Base-by-base conservation (phyloP, 176 grass and related monocot genomes). In the Tuctoria greenei region DNA sequence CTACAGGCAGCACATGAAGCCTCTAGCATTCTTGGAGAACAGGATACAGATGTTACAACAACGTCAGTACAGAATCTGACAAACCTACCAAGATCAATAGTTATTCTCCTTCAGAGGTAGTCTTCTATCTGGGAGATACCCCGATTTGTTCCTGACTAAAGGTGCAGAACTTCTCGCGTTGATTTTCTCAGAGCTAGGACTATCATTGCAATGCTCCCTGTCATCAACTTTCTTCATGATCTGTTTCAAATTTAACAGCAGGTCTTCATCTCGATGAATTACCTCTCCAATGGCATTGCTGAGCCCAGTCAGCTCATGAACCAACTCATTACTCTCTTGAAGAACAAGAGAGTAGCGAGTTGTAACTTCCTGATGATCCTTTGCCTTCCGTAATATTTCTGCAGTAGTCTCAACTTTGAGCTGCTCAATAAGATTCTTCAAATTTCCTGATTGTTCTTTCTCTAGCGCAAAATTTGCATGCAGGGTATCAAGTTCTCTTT, bases 61-160 rank as follows among this genome's bases (percentile, higher is more conserved):
- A 31, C 47, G 73, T 85, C 78, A 86, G 56, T 68, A 37, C 44
- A 81, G 8, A 36, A 76, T 66, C 71, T 78, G 74, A 69, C 72
- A 42, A 50, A 64, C 24, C 70, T 56, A 73, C 41, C 6, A 78
- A 90, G 71, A 67, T 66, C 81, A 90, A 31, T 83, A 90, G 61
- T 93, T 90, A 23, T 93, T 25, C 71, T 93, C 91, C 78, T 90
- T 90, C 20, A 90, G 60, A 43, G 87, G 91, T 20, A 62, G 87
- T 49, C 91, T 84, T 84, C 63, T 93, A 63, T 82, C 87, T 21
- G 36, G 28, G 41, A 63, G 74, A 23, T 64, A 66, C 57, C 17
- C 64, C 64, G 71, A 71, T 85, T 88, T 93, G 39, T 87, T 90
- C 66, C 55, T 90, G 61, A 57, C 14, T 23, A 68, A 49, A 47